Evolutionary conservation across 129 eudicot species (phyloP).

Genomic region (Calendula officinalis): DNA sequence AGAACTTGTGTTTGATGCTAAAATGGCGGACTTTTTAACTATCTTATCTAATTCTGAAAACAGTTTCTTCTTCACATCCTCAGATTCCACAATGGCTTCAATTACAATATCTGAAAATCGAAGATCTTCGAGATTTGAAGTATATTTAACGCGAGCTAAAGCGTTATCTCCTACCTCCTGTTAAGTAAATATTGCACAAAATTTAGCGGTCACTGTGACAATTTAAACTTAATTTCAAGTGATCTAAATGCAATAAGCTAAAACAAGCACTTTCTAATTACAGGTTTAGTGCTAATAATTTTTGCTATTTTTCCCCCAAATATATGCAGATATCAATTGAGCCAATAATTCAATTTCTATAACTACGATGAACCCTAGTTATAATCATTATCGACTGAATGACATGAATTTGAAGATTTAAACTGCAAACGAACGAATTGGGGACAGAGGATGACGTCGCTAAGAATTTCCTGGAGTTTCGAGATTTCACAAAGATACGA

Average conservation of each 20-base stretch:
- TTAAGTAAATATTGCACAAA: conserved; percentile 12
- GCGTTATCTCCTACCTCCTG: conserved; percentile 54
- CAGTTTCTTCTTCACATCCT: conserved; percentile 69
- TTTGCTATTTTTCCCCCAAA: not conserved
- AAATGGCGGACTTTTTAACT: conserved; percentile 54
- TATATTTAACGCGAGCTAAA: conserved; percentile 40
- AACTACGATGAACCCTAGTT: conserved; percentile 10
- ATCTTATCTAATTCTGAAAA: conserved; percentile 51
- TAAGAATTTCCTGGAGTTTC: too few species aligned
- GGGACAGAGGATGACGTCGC: too few species aligned
- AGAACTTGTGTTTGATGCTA: conserved; percentile 88
- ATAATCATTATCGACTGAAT: not conserved
- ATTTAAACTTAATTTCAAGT: not conserved
- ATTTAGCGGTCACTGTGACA: not conserved
- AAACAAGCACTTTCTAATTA: too few species aligned
- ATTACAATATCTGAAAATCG: conserved; percentile 61
- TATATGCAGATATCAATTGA: not conserved
- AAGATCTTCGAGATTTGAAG: conserved; percentile 66
- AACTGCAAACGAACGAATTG: not conserved
- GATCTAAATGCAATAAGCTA: too few species aligned
- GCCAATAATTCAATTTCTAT: not conserved
- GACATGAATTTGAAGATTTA: not conserved
- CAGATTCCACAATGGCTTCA: conserved; percentile 87
- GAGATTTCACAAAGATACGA: too few species aligned
- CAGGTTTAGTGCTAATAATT: not conserved